Percentiles rank a stretch among this genome's conserved stretches.
phyloP scores from a whole-genome alignment of 371 early-diverging fungal genomes.

The Mortierella sp. region DNA sequence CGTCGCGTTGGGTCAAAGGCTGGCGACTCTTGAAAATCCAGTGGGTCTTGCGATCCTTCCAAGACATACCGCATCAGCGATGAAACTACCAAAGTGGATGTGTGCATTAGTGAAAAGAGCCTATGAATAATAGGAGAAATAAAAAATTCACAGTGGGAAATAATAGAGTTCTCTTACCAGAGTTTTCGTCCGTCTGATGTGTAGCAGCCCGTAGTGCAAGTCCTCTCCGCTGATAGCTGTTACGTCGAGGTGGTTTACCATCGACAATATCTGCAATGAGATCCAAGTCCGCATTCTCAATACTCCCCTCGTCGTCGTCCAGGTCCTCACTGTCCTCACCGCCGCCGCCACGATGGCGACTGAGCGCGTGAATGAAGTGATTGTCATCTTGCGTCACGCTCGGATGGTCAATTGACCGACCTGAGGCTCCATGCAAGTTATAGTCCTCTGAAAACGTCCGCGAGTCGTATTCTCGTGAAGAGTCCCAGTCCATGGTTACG shows the following conservation, averaged over 20 bases:
- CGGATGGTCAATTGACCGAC: slow-evolving; percentile 41
- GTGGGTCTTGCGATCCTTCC: slow-evolving; percentile 24
- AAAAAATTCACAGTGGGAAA: neutral
- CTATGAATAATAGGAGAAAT: neutral
- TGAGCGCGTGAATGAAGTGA: neutral
- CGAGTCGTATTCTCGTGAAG: slow-evolving; percentile 43
- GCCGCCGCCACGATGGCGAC: neutral
- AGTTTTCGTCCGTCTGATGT: slow-evolving; percentile 31
- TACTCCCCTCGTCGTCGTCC: slow-evolving; percentile 18
- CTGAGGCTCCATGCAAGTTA: slow-evolving; percentile 55
- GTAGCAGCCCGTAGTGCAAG: neutral
- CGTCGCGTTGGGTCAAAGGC: slow-evolving; percentile 17
- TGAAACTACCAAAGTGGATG: slow-evolving; percentile 6
- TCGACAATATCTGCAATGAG: slow-evolving; percentile 47
- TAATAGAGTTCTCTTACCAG: slow-evolving; percentile 10
- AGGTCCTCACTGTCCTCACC: neutral
- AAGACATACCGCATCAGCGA: slow-evolving; percentile 30
- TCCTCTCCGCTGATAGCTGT: neutral
- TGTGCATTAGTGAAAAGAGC: no score
- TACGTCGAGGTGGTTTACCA: slow-evolving; percentile 21
- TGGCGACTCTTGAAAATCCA: slow-evolving; percentile 18
- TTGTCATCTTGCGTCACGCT: slow-evolving; percentile 50
- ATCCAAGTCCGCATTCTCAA: slow-evolving; percentile 42
- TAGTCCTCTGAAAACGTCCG: slow-evolving; percentile 52
- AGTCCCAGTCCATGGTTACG: slow-evolving; percentile 40